These are phyloP conservation scores for Ogataea degrootiae DNA, from an alignment of 805 yeast genomes.

Conservation along the genomic window DNA sequence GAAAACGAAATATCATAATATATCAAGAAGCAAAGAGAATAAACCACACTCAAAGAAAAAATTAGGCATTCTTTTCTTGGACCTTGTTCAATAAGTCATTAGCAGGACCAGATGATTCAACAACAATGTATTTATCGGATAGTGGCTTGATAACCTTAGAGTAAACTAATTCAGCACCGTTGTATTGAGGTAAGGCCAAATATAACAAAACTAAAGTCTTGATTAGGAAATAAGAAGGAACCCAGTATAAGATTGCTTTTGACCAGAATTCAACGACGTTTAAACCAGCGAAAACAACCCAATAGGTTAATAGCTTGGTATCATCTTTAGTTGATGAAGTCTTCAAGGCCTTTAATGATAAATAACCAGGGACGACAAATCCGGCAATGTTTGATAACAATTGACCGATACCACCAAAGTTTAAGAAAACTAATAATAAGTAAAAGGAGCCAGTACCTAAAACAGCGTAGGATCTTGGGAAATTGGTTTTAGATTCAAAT, in stretches of 20 bases:
- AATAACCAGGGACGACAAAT: constrained; percentile 84
- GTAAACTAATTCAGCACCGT: constrained; percentile 81
- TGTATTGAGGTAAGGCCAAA: constrained; percentile 81
- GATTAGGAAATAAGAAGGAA: constrained; percentile 94
- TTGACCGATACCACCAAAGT: constrained; percentile 94
- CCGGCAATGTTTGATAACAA: constrained; percentile 90
- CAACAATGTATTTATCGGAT: constrained; percentile 35
- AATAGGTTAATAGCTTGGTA: constrained; percentile 84
- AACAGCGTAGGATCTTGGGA: constrained; percentile 84
- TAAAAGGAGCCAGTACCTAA: constrained; percentile 62
- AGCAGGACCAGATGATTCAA: constrained; percentile 24
- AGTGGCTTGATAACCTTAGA: constrained; percentile 62
- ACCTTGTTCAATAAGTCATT: constrained; percentile 38
- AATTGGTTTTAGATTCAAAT: constrained; percentile 40
- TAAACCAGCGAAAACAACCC: constrained; percentile 96
- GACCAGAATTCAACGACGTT: constrained; percentile 96
- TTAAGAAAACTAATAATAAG: constrained; percentile 75
- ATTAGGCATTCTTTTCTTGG: constrained; percentile 40
- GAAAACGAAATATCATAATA: no score
- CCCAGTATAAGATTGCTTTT: constrained; percentile 84
- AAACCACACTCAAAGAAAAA: constrained; percentile 1
- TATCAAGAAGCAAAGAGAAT: neutral
- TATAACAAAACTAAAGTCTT: constrained; percentile 85
- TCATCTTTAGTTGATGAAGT: constrained; percentile 71
- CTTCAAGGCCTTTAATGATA: constrained; percentile 78